Percentiles rank a stretch among this genome's conserved stretches.
Evolutionary conservation across 192 early-diverging fungal species (phyloP).

Genomic region (Entomortierella parvispora): DNA sequence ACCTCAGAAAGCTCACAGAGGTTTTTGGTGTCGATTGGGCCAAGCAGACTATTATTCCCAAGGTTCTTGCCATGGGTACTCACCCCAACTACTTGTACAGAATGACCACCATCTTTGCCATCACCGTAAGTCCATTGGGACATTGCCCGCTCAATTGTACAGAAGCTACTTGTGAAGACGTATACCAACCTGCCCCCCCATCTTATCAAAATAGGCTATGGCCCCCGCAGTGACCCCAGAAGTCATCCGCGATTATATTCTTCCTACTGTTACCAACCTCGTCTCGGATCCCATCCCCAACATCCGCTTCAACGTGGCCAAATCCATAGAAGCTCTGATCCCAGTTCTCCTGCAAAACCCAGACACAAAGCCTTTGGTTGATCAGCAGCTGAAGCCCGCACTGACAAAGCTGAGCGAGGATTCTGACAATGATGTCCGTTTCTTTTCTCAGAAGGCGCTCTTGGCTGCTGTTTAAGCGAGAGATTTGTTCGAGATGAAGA

Average conservation of each 20-base stretch:
- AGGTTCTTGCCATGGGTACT: conserved; percentile 89
- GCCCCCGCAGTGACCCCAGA: conserved; percentile 87
- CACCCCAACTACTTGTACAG: conserved; percentile 97
- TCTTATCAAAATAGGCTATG: conserved; percentile 71
- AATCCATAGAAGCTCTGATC: conserved; percentile 88
- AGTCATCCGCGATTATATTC: conserved; percentile 87
- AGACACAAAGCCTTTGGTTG: conserved; percentile 69
- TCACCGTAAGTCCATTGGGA: conserved; percentile 72
- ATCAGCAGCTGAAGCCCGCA: conserved; percentile 80
- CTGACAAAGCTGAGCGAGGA: conserved; percentile 89
- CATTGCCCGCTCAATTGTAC: no score
- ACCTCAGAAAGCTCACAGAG: conserved; percentile 94
- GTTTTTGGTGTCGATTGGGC: conserved; percentile 99
- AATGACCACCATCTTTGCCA: conserved; percentile 97
- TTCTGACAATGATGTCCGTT: conserved; percentile 93
- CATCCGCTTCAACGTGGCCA: conserved; percentile 99
- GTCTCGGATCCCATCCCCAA: conserved; percentile 97
- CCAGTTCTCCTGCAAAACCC: conserved; percentile 76
- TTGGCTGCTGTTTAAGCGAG: no score
- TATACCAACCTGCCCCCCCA: no score
- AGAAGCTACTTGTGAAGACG: no score
- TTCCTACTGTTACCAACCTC: conserved; percentile 88
- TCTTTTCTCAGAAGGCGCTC: conserved; percentile 86
- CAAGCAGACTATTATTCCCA: conserved; percentile 91
- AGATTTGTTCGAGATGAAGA: no score